phyloP scores from a whole-genome alignment of 257 asterid genomes.

The Nicotiana otophora region DNA sequence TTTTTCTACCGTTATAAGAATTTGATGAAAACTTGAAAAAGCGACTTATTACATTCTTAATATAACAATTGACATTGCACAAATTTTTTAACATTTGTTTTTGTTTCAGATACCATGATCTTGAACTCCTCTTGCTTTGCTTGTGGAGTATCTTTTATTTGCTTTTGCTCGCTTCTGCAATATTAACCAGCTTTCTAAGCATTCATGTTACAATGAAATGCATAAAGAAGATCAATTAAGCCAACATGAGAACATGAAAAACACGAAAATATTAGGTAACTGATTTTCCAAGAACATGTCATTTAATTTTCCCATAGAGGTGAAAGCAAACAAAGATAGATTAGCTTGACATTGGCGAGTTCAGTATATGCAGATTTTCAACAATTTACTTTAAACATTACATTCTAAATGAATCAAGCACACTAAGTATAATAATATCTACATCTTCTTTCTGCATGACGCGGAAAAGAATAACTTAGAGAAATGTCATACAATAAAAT shows the following conservation, averaged over 20 bases:
- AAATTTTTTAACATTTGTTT: too few species aligned
- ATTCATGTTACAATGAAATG: background rate
- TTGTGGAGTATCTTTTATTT: constrained; percentile 24
- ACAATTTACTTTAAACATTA: constrained; percentile 3
- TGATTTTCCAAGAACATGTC: background rate
- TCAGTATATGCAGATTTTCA: background rate
- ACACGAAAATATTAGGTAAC: background rate
- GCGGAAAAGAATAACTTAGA: background rate
- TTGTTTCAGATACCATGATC: too few species aligned
- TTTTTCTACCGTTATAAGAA: too few species aligned
- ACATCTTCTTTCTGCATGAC: too few species aligned
- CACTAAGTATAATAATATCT: constrained; percentile 46
- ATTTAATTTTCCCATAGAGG: background rate
- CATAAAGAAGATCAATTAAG: background rate
- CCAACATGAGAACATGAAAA: background rate
- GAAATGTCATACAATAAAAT: background rate
- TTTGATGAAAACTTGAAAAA: too few species aligned
- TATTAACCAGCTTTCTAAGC: background rate
- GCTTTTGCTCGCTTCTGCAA: constrained; percentile 47
- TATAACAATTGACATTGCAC: too few species aligned
- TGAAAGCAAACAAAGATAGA: background rate
- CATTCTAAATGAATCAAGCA: constrained; percentile 61
- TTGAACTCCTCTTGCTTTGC: background rate
- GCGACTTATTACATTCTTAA: too few species aligned
- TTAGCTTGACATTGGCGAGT: background rate